A percentile compares a stretch with the other conserved stretches of the same genome.
Conservation (phyloP, 805 yeast species). For the Candida multigemmis region DNA sequence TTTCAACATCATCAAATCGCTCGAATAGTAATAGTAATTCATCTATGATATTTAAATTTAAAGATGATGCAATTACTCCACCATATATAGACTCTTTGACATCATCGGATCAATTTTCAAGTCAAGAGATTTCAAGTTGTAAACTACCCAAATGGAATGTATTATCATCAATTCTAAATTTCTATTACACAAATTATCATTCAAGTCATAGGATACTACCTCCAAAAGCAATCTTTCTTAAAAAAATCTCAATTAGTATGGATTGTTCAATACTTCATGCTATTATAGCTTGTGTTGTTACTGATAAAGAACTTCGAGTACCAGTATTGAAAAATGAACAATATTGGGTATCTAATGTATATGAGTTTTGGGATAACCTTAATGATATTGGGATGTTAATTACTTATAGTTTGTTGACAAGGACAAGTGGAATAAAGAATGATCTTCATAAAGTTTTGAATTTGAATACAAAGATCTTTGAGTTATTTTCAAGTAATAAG, state of each 20-base stretch:
- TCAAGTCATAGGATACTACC: constrained; percentile 13
- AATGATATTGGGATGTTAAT: constrained; percentile 17
- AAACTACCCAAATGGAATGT: constrained; percentile 14
- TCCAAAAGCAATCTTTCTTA: constrained; percentile 9
- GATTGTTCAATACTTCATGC: constrained; percentile 17
- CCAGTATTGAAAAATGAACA: constrained; percentile 7
- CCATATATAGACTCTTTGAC: too few relatives aligned
- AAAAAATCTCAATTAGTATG: constrained; percentile 9
- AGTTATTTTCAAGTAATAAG: constrained; percentile 9
- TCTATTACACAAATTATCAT: constrained; percentile 13
- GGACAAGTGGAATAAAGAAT: constrained; percentile 5
- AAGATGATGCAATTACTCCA: too few relatives aligned
- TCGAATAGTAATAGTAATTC: too few relatives aligned
- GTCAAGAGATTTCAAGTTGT: constrained; percentile 9
- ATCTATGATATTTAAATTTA: too few relatives aligned
- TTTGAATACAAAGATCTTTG: constrained; percentile 9
- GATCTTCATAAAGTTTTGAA: constrained; percentile 6
- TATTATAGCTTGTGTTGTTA: constrained; percentile 11
- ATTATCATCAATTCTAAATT: constrained; percentile 10
- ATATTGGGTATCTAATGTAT: constrained; percentile 12
- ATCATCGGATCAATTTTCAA: constrained; percentile 4
- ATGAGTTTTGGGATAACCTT: constrained; percentile 14
- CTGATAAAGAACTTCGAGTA: constrained; percentile 4
- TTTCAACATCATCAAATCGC: too few relatives aligned
- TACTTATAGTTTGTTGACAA: constrained; percentile 10